These are phyloP conservation scores for Arachnopeziza araneosa DNA, from an alignment of 2,329 filamentous ascomycete species.

Conservation along the genomic window DNA sequence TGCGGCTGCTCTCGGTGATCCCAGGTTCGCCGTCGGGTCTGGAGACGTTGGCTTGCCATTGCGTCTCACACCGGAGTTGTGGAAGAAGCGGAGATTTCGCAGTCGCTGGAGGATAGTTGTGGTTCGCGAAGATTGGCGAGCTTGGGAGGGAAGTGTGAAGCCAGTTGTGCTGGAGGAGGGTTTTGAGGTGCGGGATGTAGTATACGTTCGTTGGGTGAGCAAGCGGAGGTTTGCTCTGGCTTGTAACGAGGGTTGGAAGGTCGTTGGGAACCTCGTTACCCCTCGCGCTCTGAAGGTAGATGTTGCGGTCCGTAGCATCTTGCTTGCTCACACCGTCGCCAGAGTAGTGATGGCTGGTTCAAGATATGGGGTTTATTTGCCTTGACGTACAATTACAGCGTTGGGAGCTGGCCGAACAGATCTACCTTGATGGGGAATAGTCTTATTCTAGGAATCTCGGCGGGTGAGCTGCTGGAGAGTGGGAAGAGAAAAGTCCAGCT, in stretches of 20 bases:
- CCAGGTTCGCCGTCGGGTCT: background rate
- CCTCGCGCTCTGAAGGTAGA: background rate
- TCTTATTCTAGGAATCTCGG: too few species aligned
- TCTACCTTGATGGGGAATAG: background rate
- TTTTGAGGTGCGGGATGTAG: background rate
- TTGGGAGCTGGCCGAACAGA: background rate
- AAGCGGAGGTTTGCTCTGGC: background rate
- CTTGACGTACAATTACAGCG: too few species aligned
- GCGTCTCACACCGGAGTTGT: too few species aligned
- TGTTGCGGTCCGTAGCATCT: background rate
- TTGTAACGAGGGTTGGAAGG: background rate
- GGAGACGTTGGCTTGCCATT: background rate
- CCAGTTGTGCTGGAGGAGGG: background rate
- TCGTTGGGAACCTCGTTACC: background rate
- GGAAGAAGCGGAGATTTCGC: background rate
- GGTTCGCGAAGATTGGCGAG: background rate
- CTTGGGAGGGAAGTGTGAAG: background rate
- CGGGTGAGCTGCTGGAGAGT: background rate
- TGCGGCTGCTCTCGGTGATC: background rate
- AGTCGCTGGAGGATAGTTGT: background rate
- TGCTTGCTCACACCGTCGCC: background rate
- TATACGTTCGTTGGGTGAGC: background rate
- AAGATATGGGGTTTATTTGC: background rate
- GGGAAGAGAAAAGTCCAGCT: background rate
- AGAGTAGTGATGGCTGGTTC: background rate